These are phyloP conservation scores for Amylocystis lapponica DNA, from an alignment of 768 basidiomycete species.

Conservation along the genomic window DNA sequence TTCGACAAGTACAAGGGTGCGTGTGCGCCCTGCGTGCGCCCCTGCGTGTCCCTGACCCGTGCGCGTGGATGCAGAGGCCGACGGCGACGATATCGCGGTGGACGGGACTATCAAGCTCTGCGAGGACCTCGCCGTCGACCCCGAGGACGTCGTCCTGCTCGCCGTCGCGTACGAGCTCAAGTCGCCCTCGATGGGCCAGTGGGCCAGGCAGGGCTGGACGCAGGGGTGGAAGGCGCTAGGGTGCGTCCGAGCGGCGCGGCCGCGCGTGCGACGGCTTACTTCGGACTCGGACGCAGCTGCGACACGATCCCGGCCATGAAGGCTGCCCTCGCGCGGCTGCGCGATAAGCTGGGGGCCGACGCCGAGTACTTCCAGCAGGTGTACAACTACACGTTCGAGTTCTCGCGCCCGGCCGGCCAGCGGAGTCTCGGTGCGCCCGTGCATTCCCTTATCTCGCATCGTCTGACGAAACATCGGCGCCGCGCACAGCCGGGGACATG, in stretches of 20 bases:
- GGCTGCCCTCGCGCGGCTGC: conserved; percentile 44
- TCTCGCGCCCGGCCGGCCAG: conserved; percentile 70
- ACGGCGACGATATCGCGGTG: conserved; percentile 56
- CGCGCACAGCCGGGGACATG: conserved; percentile 50
- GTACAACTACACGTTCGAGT: conserved; percentile 77
- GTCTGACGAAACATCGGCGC: not conserved
- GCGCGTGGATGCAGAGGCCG: conserved; percentile 29
- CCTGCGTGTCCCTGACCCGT: not conserved
- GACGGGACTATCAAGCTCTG: conserved; percentile 81
- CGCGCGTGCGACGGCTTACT: not conserved
- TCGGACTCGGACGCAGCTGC: conserved; percentile 35
- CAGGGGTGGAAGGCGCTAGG: conserved; percentile 76
- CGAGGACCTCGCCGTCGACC: conserved; percentile 60
- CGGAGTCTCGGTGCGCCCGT: conserved; percentile 75
- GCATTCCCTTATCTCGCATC: conserved; percentile 6
- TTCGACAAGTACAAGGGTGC: conserved; percentile 42
- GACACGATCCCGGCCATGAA: conserved; percentile 65
- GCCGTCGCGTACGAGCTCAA: conserved; percentile 79
- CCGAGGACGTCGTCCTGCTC: conserved; percentile 78
- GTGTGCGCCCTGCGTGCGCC: conserved; percentile 4
- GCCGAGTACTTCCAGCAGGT: conserved; percentile 69
- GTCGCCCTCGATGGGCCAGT: conserved; percentile 67
- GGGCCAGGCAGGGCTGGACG: conserved; percentile 65
- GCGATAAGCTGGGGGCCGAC: conserved; percentile 56
- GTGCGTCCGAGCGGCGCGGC: conserved; percentile 33